Evolutionary conservation across 2,329 filamentous ascomycete species (phyloP), one percentile per base, ranked within the genome.

Genomic region (Fusarium miscanthi): DNA sequence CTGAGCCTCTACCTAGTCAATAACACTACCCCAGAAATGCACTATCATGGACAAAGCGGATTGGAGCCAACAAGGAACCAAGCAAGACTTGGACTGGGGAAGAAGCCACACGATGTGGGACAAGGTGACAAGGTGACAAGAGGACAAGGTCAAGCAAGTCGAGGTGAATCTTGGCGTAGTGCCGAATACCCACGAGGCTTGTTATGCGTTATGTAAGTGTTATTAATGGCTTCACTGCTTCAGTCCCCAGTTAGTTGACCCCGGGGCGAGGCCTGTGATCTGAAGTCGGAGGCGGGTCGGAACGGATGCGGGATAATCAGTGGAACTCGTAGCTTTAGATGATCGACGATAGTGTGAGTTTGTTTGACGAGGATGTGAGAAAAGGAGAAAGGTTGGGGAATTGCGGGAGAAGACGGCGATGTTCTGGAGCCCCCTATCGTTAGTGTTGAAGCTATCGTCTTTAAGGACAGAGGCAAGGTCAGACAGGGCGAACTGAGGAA

Each of bases 121-220:
- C 30, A 66, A 23, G 31, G 60, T 51, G 45, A 70, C 30, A 66
- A 23, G 31, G 60, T 51, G 51, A 69, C 27, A 62, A 23, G 38
- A 40, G 27, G 25, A 35, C 37, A 40, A 42, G 27, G 46, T 48
- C 42, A 23, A 48, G 38, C 40, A 31, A 48, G 54, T 37, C 42
- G 43, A 43, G 30, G 14, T 43, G 52, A 38, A 48, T 23, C 66
- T 73, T 73, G 70, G 70, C 62, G 38, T 46, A 53, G 53, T 73
- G 58, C 70, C 66, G 70, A 25, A 57, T 37, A 56, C 37, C 66
- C 62, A 71, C 23, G 57, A 48, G 33, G 41, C 42, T 45, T 59
- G 23, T 16, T 67, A 30, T 58, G 57, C 40, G 54, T 59, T 53
- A 63, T 67, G 56, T 71, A 73, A 57, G 33, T 63, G 41, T 64